Conservation (phyloP, 495 filamentous ascomycete genomes). For the Trichoderma orchidacearum region DNA sequence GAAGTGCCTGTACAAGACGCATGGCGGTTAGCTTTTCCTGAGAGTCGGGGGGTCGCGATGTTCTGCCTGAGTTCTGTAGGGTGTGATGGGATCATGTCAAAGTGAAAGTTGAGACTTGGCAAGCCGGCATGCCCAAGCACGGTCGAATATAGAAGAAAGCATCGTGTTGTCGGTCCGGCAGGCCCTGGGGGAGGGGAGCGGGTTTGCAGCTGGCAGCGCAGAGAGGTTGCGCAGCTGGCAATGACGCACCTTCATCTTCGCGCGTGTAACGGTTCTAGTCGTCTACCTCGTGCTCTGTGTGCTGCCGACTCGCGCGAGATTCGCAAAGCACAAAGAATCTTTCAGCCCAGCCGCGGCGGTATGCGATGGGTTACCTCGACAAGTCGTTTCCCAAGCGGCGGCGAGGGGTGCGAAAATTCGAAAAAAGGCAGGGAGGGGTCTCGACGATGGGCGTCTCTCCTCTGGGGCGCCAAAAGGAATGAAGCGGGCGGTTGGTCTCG, state of each 20-base stretch:
- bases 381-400: background rate
- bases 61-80: no score
- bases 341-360: no score
- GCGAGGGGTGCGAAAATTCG: background rate
- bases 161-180: background rate
- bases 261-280: background rate
- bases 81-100: no score
- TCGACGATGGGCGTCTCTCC: background rate
- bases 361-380: no score
- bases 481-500: background rate
- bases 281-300: no score
- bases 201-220: background rate
- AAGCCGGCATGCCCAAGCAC: background rate
- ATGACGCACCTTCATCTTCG: slow-evolving; percentile 4
- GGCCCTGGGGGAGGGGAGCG: background rate
- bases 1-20: slow-evolving; percentile 50
- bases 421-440: background rate
- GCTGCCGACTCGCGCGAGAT: background rate
- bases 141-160: background rate
- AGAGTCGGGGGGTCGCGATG: no score
- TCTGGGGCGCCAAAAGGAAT: no score
- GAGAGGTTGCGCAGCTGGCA: background rate
- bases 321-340: background rate
- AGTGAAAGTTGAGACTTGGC: background rate
- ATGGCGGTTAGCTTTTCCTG: slow-evolving; percentile 19